These are phyloP conservation scores for Hanseniaspora nectarophila DNA, from an alignment of 805 yeast genomes.

Conservation along the genomic window DNA sequence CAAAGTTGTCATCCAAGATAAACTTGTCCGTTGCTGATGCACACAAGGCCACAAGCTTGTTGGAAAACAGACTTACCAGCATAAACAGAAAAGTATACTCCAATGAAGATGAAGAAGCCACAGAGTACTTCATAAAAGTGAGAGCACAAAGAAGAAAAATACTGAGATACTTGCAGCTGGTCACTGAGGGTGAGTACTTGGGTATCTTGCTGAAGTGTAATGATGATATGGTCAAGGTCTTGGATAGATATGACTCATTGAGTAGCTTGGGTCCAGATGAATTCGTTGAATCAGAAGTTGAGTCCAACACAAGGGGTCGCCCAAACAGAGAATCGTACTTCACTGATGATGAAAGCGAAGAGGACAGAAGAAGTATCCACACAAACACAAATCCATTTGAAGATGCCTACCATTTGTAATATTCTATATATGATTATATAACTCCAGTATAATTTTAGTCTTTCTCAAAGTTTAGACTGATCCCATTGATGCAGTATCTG, in stretches of 20 bases:
- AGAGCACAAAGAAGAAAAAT: conserved; percentile 65
- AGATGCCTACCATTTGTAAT: conserved; percentile 30
- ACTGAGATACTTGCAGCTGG: conserved; percentile 68
- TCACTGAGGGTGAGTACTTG: conserved; percentile 71
- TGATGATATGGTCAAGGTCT: conserved; percentile 70
- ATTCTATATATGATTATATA: no score
- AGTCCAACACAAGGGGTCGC: no score
- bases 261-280: conserved; percentile 35
- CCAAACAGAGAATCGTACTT: no score
- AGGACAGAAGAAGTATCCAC: conserved; percentile 4
- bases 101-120: conserved; percentile 49
- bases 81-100: conserved; percentile 41
- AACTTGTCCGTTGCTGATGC: conserved; percentile 59
- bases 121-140: conserved; percentile 61
- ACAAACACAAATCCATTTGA: conserved; percentile 38
- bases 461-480: conserved; percentile 59
- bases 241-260: conserved; percentile 55
- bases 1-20: conserved; percentile 63
- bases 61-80: conserved; percentile 47
- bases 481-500: conserved; percentile 89
- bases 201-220: conserved; percentile 85
- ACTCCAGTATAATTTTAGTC: no score
- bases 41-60: conserved; percentile 57
- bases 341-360: conserved; percentile 20
- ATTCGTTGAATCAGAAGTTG: conserved; percentile 26